Base-by-base conservation (phyloP, 2,329 filamentous ascomycete species). In the Exophiala dermatitidis region DNA sequence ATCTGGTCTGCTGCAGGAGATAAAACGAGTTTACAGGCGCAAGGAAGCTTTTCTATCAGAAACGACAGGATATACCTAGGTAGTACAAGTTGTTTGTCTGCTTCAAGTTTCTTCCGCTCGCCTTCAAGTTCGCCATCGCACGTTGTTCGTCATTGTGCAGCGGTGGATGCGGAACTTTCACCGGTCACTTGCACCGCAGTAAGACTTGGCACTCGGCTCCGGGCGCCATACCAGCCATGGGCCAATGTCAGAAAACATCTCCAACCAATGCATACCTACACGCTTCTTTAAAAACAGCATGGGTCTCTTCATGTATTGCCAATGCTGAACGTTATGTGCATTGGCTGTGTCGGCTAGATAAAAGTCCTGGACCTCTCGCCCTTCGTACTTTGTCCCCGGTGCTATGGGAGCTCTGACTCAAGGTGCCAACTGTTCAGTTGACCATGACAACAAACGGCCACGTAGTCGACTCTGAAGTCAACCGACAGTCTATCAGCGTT, bases 401-500 rank as follows among this genome's bases (percentile, higher is more conserved):
- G 19, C 19, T 19, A 19, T 19, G 19, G 19, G 19, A 19, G 19
- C 19, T 19, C 19, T 19, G 19, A 19, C 19, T 19, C 19, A 19
- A 19, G 19, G 19, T 19, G 19, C 38, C 5, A 41, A 26, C 38
- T 41, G 36, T 34, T 26, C 38, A n/a, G 3, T 32, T 30, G n/a
- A 42, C 29, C 30, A 59, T 59, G 57, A 54, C 42, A 26, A 19
- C 48, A 30, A 57, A 59, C 52, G 54, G 52, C 45, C 57, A 53
- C 49, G 28, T 50, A 6, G 45, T 48, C 32, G 46, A 41, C n/a
- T 6, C 34, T 10, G 57, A 59, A 2, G 4, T 48, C 7, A 48
- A 52, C 8, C 12, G 50, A 19, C 38, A 57, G n/a, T 19, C 60
- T 10, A 55, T 63, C 34, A 66, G 70, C 65, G 77, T 93, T 65